Evolutionary conservation across 208 protist genomes (phyloP).

Genomic region (Crithidia bombi): DNA sequence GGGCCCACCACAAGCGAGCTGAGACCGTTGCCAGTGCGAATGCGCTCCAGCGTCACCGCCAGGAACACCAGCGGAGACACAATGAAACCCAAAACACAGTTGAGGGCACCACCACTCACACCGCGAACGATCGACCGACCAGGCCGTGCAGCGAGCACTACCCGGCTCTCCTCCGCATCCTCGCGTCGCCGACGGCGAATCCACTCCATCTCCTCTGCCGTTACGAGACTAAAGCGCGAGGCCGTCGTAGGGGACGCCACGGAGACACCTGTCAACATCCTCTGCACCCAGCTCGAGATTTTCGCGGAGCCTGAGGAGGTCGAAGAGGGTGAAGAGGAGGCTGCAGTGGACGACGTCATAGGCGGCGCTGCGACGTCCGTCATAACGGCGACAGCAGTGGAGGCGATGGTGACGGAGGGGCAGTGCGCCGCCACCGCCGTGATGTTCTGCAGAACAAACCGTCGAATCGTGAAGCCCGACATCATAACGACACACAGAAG

Average conservation of each 20-base stretch:
- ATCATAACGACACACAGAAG: slow-evolving; percentile 22
- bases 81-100: slow-evolving; percentile 51
- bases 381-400: slow-evolving; percentile 26
- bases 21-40: slow-evolving; percentile 38
- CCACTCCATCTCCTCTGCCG: slow-evolving; percentile 72
- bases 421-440: slow-evolving; percentile 63
- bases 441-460: slow-evolving; percentile 78
- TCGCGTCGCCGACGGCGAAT: slow-evolving; percentile 55
- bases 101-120: slow-evolving; percentile 52
- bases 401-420: slow-evolving; percentile 44
- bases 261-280: slow-evolving; percentile 13
- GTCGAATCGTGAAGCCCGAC: slow-evolving; percentile 62
- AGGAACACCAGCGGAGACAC: slow-evolving; percentile 72
- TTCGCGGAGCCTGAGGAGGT: neutral
- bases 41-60: slow-evolving; percentile 59
- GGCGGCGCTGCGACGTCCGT: slow-evolving; percentile 11
- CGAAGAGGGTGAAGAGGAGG: neutral
- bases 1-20: slow-evolving; percentile 41
- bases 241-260: neutral
- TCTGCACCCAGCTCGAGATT: slow-evolving; percentile 13
- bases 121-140: slow-evolving; percentile 50
- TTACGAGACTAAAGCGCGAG: slow-evolving; percentile 61
- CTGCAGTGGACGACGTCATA: neutral
- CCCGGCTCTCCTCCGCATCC: slow-evolving; percentile 67
- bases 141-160: slow-evolving; percentile 74